phyloP scores from a whole-genome alignment of 2,329 filamentous ascomycete genomes.

The Paecilomyces sp. region DNA sequence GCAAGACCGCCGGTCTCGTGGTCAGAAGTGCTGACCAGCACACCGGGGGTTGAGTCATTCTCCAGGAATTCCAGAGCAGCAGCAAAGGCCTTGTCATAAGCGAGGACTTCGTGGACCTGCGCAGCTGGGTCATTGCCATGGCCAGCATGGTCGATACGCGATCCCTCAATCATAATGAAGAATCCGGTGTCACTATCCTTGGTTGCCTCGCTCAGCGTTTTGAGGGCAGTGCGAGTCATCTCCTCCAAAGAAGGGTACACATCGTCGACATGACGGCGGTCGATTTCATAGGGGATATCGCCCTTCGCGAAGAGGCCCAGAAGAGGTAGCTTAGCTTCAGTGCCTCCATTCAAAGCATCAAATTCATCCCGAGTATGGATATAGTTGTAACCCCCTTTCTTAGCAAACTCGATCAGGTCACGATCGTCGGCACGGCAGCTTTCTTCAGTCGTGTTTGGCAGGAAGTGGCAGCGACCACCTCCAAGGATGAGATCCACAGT shows the following conservation, averaged over 20 bases:
- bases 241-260: slow-evolving; percentile 83
- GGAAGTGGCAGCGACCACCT: slow-evolving; percentile 86
- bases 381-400: slow-evolving; percentile 75
- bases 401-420: slow-evolving; percentile 68
- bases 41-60: slow-evolving; percentile 60
- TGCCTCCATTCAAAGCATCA: slow-evolving; percentile 62
- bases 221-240: slow-evolving; percentile 79
- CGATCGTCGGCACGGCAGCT: slow-evolving; percentile 74
- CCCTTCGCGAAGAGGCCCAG: slow-evolving; percentile 75
- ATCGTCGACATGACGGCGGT: slow-evolving; percentile 70
- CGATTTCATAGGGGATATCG: slow-evolving; percentile 90
- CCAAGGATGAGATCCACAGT: slow-evolving; percentile 90
- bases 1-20: slow-evolving; percentile 92
- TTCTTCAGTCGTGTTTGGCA: slow-evolving; percentile 71
- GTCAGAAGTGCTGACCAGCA: slow-evolving; percentile 86
- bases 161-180: slow-evolving; percentile 98
- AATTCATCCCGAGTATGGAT: slow-evolving; percentile 66
- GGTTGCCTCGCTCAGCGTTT: slow-evolving; percentile 72
- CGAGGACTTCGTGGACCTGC: slow-evolving; percentile 87
- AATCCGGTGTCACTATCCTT: slow-evolving; percentile 82
- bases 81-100: slow-evolving; percentile 82
- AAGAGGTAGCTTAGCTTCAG: slow-evolving; percentile 66
- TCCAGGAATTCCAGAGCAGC: slow-evolving; percentile 79
- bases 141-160: slow-evolving; percentile 90
- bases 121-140: slow-evolving; percentile 78